Evolutionary conservation across 331 rosid genomes (phyloP), one percentile per base, ranked within the genome.

Genomic region (Arachis monticola): DNA sequence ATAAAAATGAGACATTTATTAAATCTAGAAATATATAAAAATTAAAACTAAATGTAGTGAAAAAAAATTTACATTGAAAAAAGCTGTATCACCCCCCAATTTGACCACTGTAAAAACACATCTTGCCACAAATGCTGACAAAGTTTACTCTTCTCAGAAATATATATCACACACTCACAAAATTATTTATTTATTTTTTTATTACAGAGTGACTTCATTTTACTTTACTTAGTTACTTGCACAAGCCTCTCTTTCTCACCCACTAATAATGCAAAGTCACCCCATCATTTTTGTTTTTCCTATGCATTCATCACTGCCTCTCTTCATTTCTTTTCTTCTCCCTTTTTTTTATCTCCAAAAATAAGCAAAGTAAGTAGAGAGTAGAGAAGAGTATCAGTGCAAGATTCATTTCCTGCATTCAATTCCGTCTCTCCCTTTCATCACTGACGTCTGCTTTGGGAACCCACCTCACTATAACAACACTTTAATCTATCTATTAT

Each of bases 381-480:
- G 22, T 17, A 17, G 22, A 35, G 4, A 4, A 35, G 4, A 35
- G 65, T 64, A 66, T 72, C 76, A 58, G 65, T 14, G 75, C 65
- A 62, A 77, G 85, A 81, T 47, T 77, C 40, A 35, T 35, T 77
- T 80, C 61, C 76, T 65, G 81, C 88, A 80, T 84, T 82, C 73
- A 76, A 74, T 81, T 84, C 72, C 69, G 22, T 77, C 83, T 77
- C 85, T 77, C 85, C 73, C 85, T 84, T 81, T 84, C 88, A 46
- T 32, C 46, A 69, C 72, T 85, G 88, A 78, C 88, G 79, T 78
- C 7, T 52, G 82, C 85, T 41, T 78, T 62, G 85, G 84, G 88
- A 84, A 84, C 81, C 74, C 74, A 61, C 85, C 83, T 60, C 81
- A 65, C 44, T 65, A 60, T 48, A 72, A 72, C 77, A 72, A 76